Evolutionary conservation across 768 basidiomycete species (phyloP).

Genomic region (Podaxis sp.): DNA sequence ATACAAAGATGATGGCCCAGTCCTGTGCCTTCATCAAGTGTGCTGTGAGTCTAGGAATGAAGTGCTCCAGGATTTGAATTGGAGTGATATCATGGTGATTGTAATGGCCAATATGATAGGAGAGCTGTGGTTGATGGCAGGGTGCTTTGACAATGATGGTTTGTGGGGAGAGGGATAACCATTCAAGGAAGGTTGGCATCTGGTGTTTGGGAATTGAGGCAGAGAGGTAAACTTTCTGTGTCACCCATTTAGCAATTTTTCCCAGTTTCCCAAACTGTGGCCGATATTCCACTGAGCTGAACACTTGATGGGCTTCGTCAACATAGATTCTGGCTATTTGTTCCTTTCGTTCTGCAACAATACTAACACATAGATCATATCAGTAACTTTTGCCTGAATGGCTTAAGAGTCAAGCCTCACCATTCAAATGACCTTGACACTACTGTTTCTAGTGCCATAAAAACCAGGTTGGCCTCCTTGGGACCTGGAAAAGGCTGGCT

Average conservation of each 20-base stretch:
- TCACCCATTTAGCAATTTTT: not conserved
- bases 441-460: constrained; percentile 21
- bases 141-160: constrained; percentile 17
- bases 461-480: constrained; percentile 7
- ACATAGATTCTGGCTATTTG: constrained; percentile 11
- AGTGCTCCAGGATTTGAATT: not conserved
- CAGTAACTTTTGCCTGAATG: not conserved
- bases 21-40: not conserved
- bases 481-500: not conserved
- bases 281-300: constrained; percentile 8
- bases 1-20: not conserved
- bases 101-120: constrained; percentile 15
- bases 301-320: constrained; percentile 23
- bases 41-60: not conserved
- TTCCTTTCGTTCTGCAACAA: not conserved
- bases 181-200: constrained; percentile 1
- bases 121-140: constrained; percentile 17
- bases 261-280: constrained; percentile 5
- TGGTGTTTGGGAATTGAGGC: constrained; percentile 19
- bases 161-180: not conserved
- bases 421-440: not conserved
- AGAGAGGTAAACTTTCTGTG: constrained; percentile 22
- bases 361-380: not conserved
- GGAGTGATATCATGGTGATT: not conserved
- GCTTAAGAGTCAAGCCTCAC: constrained; percentile 3